Conservation (phyloP, 2,329 filamentous ascomycete species). For the Exophiala xenobiotica region DNA sequence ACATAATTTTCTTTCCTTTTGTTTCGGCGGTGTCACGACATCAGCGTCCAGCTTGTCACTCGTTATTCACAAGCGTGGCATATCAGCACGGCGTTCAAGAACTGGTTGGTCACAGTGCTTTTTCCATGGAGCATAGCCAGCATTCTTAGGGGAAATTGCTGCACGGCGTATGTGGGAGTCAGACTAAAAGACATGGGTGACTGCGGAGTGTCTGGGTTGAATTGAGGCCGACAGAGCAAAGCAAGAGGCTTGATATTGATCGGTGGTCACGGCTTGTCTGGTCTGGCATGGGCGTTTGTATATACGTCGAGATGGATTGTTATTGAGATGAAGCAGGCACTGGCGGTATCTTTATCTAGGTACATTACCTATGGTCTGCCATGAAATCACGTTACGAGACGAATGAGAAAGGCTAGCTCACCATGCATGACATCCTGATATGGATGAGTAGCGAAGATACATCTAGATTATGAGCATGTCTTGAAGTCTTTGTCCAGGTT, state of each 20-base stretch:
- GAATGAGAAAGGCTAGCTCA: too few species aligned
- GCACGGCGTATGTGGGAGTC: conserved; percentile 3
- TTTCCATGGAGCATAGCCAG: conserved; percentile 2
- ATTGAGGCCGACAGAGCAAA: too few species aligned
- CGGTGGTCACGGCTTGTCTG: too few species aligned
- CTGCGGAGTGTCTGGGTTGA: too few species aligned
- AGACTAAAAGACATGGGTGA: conserved; percentile 1
- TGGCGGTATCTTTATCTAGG: neutral
- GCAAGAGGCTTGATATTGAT: too few species aligned
- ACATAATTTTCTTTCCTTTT: conserved; percentile 14
- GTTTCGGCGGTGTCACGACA: conserved; percentile 1
- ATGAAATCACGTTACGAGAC: too few species aligned
- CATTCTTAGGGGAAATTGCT: neutral
- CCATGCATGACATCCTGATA: too few species aligned
- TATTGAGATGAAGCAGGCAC: neutral
- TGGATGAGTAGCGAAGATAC: too few species aligned
- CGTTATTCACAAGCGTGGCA: conserved; percentile 22
- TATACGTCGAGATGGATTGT: conserved; percentile 19
- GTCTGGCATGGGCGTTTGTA: conserved; percentile 14
- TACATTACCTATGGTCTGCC: conserved; percentile 2
- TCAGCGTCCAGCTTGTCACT: conserved; percentile 17
- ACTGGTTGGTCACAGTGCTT: neutral
- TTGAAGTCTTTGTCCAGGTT: too few species aligned
- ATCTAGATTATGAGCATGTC: too few species aligned
- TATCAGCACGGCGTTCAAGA: conserved; percentile 11